Conservation (phyloP, 2,329 filamentous ascomycete genomes). For the Arthroderma sp. region DNA sequence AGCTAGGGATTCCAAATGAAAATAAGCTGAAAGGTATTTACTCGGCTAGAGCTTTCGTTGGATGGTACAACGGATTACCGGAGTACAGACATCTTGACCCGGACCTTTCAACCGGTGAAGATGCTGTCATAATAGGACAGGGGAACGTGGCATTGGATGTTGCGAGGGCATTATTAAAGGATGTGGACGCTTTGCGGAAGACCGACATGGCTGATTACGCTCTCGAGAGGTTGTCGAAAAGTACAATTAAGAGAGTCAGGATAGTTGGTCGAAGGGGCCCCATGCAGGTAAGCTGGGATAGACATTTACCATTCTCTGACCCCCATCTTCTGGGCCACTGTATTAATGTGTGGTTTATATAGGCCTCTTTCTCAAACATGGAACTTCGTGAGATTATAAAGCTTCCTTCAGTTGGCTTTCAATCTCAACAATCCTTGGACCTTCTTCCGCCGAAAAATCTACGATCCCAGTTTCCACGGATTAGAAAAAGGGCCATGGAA, state of each 20-base stretch:
- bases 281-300: constrained; percentile 50
- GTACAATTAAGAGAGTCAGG: constrained; percentile 63
- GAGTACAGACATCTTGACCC: constrained; percentile 63
- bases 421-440: constrained; percentile 46
- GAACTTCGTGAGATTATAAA: constrained; percentile 81
- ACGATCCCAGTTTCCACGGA: constrained; percentile 57
- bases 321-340: not conserved
- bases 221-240: constrained; percentile 57
- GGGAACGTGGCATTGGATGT: constrained; percentile 95
- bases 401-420: constrained; percentile 57
- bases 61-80: constrained; percentile 95
- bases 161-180: constrained; percentile 69
- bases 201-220: constrained; percentile 87
- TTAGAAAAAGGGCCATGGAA: constrained; percentile 65
- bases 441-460: constrained; percentile 51
- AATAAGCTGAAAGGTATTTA: constrained; percentile 56
- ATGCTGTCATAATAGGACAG: constrained; percentile 81
- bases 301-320: not conserved
- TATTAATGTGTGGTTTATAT: not conserved
- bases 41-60: constrained; percentile 85
- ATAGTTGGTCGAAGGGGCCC: constrained; percentile 84
- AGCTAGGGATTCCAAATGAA: constrained; percentile 69
- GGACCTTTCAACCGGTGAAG: constrained; percentile 59
- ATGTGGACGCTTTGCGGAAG: constrained; percentile 57
- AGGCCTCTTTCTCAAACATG: constrained; percentile 92